Conservation (phyloP, 345 rosid genomes). For the Barbarea vulgaris region DNA sequence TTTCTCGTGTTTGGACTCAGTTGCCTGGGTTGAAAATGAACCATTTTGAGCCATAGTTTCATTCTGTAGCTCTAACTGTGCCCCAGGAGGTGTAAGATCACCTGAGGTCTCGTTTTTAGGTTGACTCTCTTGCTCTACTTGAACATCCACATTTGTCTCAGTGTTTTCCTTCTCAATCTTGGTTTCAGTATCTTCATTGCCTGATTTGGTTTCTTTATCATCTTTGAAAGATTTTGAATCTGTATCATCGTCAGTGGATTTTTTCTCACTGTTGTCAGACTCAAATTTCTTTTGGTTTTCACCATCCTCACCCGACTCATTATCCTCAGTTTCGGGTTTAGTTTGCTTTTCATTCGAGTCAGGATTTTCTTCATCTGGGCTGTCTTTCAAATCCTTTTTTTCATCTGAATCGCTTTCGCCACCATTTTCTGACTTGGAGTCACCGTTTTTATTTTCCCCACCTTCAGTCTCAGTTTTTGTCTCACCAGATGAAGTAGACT, state of each 20-base stretch:
- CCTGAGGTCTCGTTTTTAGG: slow-evolving; percentile 48
- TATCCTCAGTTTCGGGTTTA: slow-evolving; percentile 45
- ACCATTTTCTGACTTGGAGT: slow-evolving; percentile 44
- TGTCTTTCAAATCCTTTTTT: slow-evolving; percentile 52
- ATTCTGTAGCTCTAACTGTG: slow-evolving; percentile 78
- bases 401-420: slow-evolving; percentile 46
- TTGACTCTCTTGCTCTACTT: slow-evolving; percentile 52
- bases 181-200: slow-evolving; percentile 44
- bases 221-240: slow-evolving; percentile 43
- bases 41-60: slow-evolving; percentile 71
- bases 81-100: slow-evolving; percentile 77
- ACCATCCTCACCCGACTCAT: slow-evolving; percentile 47
- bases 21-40: slow-evolving; percentile 87
- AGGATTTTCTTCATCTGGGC: slow-evolving; percentile 45
- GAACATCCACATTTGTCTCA: slow-evolving; percentile 48
- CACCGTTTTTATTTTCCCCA: slow-evolving; percentile 41
- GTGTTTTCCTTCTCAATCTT: slow-evolving; percentile 44
- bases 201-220: slow-evolving; percentile 48
- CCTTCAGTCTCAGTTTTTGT: slow-evolving; percentile 35
- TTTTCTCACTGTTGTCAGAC: slow-evolving; percentile 44
- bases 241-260: slow-evolving; percentile 35
- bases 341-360: slow-evolving; percentile 49
- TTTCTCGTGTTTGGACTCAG: slow-evolving; percentile 88
- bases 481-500: slow-evolving; percentile 45
- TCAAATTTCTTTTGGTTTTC: slow-evolving; percentile 47